A percentile compares a stretch with the other conserved stretches of the same genome.
Evolutionary conservation across 257 asterid genomes (phyloP).

Genomic region (Solanum microdontum): DNA sequence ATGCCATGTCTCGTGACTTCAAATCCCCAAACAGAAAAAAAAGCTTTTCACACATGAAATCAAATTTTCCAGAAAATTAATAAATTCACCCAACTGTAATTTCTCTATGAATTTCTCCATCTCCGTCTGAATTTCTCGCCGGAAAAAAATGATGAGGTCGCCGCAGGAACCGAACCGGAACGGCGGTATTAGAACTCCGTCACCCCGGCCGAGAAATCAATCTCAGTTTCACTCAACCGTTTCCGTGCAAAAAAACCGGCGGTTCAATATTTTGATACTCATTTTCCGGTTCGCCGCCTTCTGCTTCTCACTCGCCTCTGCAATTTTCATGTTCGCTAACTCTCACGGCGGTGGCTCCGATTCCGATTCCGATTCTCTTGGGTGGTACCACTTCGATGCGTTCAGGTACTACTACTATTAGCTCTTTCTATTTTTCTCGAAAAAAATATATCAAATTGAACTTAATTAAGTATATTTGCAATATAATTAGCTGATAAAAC

Average conservation of each 20-base stretch:
- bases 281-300: slow-evolving; percentile 27
- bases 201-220: slow-evolving; percentile 27
- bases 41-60: background rate
- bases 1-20: slow-evolving; percentile 22
- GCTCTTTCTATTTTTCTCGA: background rate
- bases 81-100: background rate
- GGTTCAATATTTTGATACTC: slow-evolving; percentile 22
- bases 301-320: slow-evolving; percentile 40
- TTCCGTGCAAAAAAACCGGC: slow-evolving; percentile 29
- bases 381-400: slow-evolving; percentile 29
- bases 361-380: slow-evolving; percentile 5
- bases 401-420: slow-evolving; percentile 6
- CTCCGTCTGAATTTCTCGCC: background rate
- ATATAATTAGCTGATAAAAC: background rate
- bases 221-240: slow-evolving; percentile 37
- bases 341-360: slow-evolving; percentile 14
- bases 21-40: background rate
- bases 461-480: background rate
- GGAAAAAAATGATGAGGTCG: slow-evolving; percentile 12
- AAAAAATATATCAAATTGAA: background rate
- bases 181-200: slow-evolving; percentile 28
- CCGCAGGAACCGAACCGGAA: slow-evolving; percentile 12
- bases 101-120: background rate
- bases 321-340: slow-evolving; percentile 30
- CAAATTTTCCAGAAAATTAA: background rate